Evolutionary conservation across 805 yeast species (phyloP), one percentile per base, ranked within the genome.

Genomic region (Kodamaea jinghongensis): DNA sequence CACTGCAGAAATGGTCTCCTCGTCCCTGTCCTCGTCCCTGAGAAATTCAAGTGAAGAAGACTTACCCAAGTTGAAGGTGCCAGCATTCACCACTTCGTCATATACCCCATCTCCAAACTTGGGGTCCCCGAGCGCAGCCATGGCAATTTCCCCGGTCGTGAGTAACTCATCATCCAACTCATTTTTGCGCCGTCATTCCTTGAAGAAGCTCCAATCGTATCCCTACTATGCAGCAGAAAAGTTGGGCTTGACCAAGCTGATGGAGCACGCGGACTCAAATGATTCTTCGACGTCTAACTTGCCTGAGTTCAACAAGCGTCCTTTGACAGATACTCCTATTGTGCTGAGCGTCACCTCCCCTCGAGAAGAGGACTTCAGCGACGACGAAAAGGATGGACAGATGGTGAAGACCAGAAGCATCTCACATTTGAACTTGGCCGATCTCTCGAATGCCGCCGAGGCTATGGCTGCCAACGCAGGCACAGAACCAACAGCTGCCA

Each of bases 321-420:
- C 93, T 0, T 63, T 79, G 38, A 80, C 83, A 31, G 93, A 84
- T 52, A 84, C 93, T 0, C 93, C 93, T 0, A 71, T 81, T 1
- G 74, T 73, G 8, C 78, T 84, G 22, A 66, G 70, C 2, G 65
- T 72, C 53, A 63, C 76, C 1, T 79, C 86, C 0, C 89, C 89
- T 0, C 28, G 42, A 20, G 42, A 39, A 7, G 51, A 49, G 13
- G 61, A 61, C 34, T 52, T 56, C 11, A 57, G 60, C 23, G 68
- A 60, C 29, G 64, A 57, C 12, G 69, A 61, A 5, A 50, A 48
- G 4, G 49, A 44, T n/a, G 40, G 23, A 34, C 42, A 38, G 26
- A 53, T 63, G 15, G 51, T 44, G 26, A 55, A 51, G n/a, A 60
- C 65, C 17, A 56, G 55, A 48, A 64, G 64, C 36, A 70, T 69